Percentiles rank a stretch among this genome's conserved stretches.
phyloP scores from a whole-genome alignment of 345 rosid species.

The Mangifera indica region DNA sequence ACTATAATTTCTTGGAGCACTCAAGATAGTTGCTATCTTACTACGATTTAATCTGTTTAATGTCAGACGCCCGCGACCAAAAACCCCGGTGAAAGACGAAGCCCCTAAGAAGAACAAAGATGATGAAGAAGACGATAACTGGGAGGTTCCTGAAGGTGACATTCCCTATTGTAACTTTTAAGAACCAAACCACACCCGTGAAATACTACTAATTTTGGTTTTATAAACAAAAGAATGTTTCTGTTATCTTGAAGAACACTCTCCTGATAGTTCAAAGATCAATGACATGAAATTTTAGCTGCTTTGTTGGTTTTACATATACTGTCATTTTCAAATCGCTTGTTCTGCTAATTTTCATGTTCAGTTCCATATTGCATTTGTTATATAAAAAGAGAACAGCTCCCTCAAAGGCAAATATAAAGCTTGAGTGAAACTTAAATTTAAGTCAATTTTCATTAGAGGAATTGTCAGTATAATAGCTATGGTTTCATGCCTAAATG shows the following conservation, averaged over 20 bases:
- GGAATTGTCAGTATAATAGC: background rate
- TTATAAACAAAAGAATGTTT: background rate
- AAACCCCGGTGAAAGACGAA: conserved; percentile 16
- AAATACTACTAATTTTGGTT: background rate
- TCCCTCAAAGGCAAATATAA: too few species aligned
- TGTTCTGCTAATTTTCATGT: background rate
- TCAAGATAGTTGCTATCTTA: background rate
- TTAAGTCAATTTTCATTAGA: background rate
- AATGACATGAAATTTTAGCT: too few species aligned
- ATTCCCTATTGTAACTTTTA: conserved; percentile 28
- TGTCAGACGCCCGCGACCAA: conserved; percentile 32
- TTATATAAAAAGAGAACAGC: too few species aligned
- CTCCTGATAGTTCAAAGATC: background rate
- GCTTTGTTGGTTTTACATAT: background rate
- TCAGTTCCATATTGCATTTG: too few species aligned
- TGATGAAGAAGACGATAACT: conserved; percentile 40
- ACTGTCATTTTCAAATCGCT: background rate
- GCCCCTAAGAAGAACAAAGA: conserved; percentile 10
- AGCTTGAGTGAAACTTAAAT: background rate
- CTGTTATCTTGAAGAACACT: background rate
- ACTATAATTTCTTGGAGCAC: background rate
- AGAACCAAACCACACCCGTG: background rate
- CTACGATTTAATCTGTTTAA: background rate
- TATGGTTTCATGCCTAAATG: background rate
- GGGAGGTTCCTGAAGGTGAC: conserved; percentile 45